Base-by-base conservation (phyloP, 257 asterid species). In the Dorcoceras hygrometricum region DNA sequence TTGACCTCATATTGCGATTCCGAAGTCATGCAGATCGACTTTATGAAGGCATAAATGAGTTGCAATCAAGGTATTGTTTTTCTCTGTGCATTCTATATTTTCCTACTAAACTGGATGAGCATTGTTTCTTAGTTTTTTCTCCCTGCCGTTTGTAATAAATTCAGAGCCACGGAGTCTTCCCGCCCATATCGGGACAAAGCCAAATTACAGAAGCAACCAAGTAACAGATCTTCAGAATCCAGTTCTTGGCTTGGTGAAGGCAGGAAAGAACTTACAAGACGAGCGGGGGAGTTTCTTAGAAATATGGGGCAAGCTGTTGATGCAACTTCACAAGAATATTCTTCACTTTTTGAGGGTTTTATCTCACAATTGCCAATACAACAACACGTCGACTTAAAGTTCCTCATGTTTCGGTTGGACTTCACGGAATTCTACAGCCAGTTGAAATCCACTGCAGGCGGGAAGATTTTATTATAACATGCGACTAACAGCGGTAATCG, bases 181-280 rank as follows among this genome's bases (percentile, higher is more conserved):
- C 9, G 50, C 63, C 57, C 72, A 51, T 81, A 88, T 61, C 84
- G 76, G n/a, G 91, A 75, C 70, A 79, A 78, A 67, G 77, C 76
- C 76, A 83, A 83, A 75, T 55, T 77, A 62, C 81, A 51, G 78
- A 80, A 78, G 71, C 64, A 82, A 71, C 63, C 87, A 69, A 81
- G 78, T 60, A 81, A 82, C 57, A 89, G 63, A 82, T 65, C 80
- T 66, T 82, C 87, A 63, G 91, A 86, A 68, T 66, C 84, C 28
- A 95, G 89, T 46, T 76, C 95, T 32, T 81, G 94, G 96, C 90
- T 88, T 54, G 97, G 91, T 70, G 97, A 88, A 84, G 99, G 97
- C 75, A 83, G 96, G 84, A 94, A 88, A 76, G 97, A 86, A 58
- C 59, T 85, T 70, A 90, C 96, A 69, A 85, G 63, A 72, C 95